These are phyloP conservation scores for Populus simonii DNA, from an alignment of 345 rosid species.

Conservation along the genomic window DNA sequence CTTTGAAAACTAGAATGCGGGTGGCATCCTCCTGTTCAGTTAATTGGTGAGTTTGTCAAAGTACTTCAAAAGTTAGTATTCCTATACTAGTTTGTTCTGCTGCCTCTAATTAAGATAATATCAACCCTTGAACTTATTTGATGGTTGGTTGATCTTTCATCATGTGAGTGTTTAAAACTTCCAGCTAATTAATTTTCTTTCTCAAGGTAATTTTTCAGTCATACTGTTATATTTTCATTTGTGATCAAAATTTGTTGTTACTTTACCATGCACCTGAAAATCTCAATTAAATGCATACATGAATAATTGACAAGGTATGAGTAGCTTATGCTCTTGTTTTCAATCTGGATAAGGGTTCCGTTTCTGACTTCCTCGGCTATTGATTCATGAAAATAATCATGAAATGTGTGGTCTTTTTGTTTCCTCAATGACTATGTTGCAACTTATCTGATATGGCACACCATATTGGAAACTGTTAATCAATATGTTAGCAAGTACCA, in stretches of 20 bases:
- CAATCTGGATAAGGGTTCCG: background rate
- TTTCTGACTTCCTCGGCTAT: background rate
- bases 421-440: background rate
- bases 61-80: conserved; percentile 13
- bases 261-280: background rate
- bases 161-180: background rate
- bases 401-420: background rate
- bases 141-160: background rate
- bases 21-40: conserved; percentile 58
- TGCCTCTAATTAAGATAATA: conserved; percentile 7
- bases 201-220: no score
- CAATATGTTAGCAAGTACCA: background rate
- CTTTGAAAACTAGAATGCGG: conserved; percentile 71
- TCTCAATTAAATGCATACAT: background rate
- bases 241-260: background rate
- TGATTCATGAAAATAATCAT: background rate
- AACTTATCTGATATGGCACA: background rate
- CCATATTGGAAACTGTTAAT: background rate
- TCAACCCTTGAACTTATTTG: background rate
- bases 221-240: background rate
- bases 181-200: background rate
- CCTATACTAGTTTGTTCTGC: background rate
- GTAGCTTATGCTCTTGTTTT: background rate
- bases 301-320: background rate
- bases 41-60: conserved; percentile 52